phyloP scores from a whole-genome alignment of 495 filamentous ascomycete species.

The Penicillium bovifimosum region DNA sequence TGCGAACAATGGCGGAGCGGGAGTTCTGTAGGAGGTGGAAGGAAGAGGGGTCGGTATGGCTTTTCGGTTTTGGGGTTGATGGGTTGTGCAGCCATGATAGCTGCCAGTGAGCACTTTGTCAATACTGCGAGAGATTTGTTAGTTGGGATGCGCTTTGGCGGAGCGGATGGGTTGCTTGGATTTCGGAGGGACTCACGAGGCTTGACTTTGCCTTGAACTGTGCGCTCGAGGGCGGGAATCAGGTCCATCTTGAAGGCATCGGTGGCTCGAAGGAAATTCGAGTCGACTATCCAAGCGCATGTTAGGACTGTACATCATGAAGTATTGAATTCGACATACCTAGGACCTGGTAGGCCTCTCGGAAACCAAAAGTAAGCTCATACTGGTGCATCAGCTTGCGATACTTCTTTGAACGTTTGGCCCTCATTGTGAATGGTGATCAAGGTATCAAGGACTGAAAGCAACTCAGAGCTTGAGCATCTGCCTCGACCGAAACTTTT shows the following conservation, averaged over 20 bases:
- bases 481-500: conserved; percentile 31
- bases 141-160: conserved; percentile 3
- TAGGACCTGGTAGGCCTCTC: conserved; percentile 90
- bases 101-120: conserved; percentile 53
- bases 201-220: conserved; percentile 77
- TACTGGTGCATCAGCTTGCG: conserved; percentile 94
- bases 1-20: conserved; percentile 89
- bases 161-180: not conserved
- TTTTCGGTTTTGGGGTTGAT: conserved; percentile 43
- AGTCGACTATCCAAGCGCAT: conserved; percentile 52
- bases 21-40: conserved; percentile 47
- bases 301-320: conserved; percentile 8
- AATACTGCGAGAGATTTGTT: conserved; percentile 44
- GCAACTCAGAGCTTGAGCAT: conserved; percentile 8
- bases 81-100: conserved; percentile 41
- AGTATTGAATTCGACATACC: conserved; percentile 36
- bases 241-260: conserved; percentile 77
- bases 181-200: conserved; percentile 52
- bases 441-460: conserved; percentile 14
- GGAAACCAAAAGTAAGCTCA: conserved; percentile 75
- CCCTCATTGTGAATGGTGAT: conserved; percentile 58
- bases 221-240: conserved; percentile 61
- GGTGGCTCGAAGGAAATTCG: conserved; percentile 69
- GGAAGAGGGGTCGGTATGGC: conserved; percentile 35
- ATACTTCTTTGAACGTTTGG: conserved; percentile 92